These are phyloP conservation scores for Psilocybe tampanensis DNA, from an alignment of 768 basidiomycete species.

Conservation along the genomic window DNA sequence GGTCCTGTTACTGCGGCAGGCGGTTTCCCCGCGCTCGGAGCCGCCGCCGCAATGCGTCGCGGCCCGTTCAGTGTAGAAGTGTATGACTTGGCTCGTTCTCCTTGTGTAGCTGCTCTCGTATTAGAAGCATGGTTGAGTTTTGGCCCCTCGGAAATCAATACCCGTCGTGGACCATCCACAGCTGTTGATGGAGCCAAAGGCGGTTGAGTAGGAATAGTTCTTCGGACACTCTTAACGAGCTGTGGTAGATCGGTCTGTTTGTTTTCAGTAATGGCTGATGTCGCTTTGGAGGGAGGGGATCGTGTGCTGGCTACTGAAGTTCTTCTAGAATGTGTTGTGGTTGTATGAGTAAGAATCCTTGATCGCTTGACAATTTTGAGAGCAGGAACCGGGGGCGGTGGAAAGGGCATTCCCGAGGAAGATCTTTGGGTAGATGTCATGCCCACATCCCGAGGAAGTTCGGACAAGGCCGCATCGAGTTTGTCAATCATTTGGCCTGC, in stretches of 20 bases:
- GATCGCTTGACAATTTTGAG: conserved; percentile 51
- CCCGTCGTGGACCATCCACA: conserved; percentile 30
- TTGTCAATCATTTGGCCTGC: not conserved
- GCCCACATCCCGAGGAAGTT: not conserved
- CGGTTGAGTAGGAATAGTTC: conserved; percentile 5
- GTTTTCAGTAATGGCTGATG: conserved; percentile 1
- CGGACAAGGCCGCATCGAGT: not conserved
- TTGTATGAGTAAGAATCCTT: conserved; percentile 8
- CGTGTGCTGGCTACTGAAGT: conserved; percentile 6
- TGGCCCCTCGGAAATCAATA: conserved; percentile 29
- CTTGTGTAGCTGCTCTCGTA: conserved; percentile 11
- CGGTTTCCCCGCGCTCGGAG: conserved; percentile 11
- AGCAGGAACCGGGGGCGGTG: conserved; percentile 43
- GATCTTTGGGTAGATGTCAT: conserved; percentile 21
- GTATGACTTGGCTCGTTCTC: conserved; percentile 15
- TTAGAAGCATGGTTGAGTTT: conserved; percentile 15
- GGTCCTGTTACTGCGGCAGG: not conserved
- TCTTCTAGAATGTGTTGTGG: conserved; percentile 13
- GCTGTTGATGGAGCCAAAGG: not conserved
- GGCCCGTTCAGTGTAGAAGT: conserved; percentile 31
- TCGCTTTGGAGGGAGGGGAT: conserved; percentile 4
- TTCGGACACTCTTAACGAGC: conserved; percentile 1
- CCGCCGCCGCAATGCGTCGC: conserved; percentile 34
- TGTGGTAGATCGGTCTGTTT: conserved; percentile 5
- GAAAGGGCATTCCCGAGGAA: conserved; percentile 16